Evolutionary conservation across 305 asterid genomes (phyloP), one percentile per base, ranked within the genome.

Genomic region (Ruellia speciosa): DNA sequence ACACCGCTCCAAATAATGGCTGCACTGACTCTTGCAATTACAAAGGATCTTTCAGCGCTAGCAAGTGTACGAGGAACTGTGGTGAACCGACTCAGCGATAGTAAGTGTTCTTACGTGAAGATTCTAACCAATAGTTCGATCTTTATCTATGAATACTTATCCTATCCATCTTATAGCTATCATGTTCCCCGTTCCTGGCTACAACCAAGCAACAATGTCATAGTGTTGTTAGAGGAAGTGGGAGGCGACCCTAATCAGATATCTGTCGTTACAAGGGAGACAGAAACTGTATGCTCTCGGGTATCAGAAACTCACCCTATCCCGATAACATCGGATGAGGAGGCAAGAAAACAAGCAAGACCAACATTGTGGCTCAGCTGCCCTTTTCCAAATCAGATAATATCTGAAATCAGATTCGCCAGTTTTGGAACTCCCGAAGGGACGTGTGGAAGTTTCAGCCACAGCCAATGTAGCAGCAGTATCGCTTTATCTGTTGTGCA

Each of bases 181-280:
- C 99, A 93, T 9, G 88, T 93, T 56, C 99, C 99, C 31, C 99
- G 96, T 59, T 79, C 83, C 7, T 93, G 97, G 97, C 77, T 92
- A 18, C 50, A 86, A 64, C 79, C 92, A 9, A 77, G 72, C 31
- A 96, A 84, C 28, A 93, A 93, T 34, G 59, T 76, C 54, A 58
- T 93, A 3, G 97, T 93, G 54, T 50, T 93, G 74, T 81, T 93
- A 33, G 99, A 93, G 81, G 95, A 93, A 80, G 60, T 18, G 16
- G 97, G 99, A 17, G 99, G 99, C 12, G 83, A 86, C 70, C 97
- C 99, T 4, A 84, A 89, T 1, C 70, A 76, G 74, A 37, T 89
- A 62, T 81, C 95, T 17, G 77, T 93, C 43, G 88, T 81, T 3
- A 75, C 96, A 18, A 65, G 72, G 54, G 87, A 79, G 70, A 73